Conservation (phyloP, 257 asterid genomes). For the Thymus quinquecostatus region DNA sequence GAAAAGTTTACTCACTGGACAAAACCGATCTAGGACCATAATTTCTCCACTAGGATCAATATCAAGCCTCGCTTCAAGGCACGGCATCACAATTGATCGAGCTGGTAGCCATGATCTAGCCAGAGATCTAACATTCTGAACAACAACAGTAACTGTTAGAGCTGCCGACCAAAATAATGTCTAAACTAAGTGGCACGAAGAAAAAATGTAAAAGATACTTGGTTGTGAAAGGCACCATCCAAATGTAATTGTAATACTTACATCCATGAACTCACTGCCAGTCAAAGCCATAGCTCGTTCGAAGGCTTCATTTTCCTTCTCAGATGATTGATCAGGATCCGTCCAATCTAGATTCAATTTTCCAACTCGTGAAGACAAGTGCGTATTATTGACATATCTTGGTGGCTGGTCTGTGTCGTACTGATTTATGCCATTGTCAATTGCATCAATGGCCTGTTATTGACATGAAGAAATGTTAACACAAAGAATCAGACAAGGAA, state of each 20-base stretch:
- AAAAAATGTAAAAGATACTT: not conserved
- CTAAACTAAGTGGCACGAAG: not conserved
- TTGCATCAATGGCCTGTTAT: conserved; percentile 82
- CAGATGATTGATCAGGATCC: conserved; percentile 81
- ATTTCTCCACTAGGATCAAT: conserved; percentile 83
- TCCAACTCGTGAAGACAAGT: conserved; percentile 86
- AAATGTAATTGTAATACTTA: conserved; percentile 37
- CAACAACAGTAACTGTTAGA: conserved; percentile 25
- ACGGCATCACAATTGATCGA: conserved; percentile 68
- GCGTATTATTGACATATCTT: conserved; percentile 73
- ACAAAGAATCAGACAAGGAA: conserved; percentile 6
- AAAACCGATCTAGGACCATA: conserved; percentile 65
- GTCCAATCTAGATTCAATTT: conserved; percentile 84
- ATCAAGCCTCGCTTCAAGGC: conserved; percentile 68
- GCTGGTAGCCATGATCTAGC: conserved; percentile 92
- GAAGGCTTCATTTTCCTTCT: conserved; percentile 85
- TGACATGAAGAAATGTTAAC: conserved; percentile 17
- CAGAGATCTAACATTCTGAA: conserved; percentile 60
- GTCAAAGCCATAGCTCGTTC: conserved; percentile 78
- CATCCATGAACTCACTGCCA: conserved; percentile 83
- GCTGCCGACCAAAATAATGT: conserved; percentile 4
- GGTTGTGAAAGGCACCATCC: conserved; percentile 3
- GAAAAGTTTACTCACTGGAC: conserved; percentile 70
- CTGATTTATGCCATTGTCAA: conserved; percentile 88
- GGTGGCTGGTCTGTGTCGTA: conserved; percentile 91